Evolutionary conservation across 768 basidiomycete genomes (phyloP), one percentile per base, ranked within the genome.

Genomic region (Coprinopsis sp.): DNA sequence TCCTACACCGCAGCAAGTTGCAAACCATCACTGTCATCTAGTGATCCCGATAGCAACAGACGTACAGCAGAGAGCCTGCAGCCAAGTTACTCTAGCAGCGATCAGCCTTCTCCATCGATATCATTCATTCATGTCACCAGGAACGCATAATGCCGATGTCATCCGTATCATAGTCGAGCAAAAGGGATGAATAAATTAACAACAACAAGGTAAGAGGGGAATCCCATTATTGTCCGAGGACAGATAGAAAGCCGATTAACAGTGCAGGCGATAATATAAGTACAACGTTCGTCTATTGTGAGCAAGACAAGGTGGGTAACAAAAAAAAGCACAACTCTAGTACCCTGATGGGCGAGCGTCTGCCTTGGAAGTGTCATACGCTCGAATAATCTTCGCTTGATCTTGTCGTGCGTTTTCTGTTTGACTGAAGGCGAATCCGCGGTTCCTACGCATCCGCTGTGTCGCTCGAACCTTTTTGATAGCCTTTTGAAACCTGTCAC

Each of bases 391-490:
- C 57, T 81, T 76, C 39, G 87, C 77, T 64, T 97, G 94, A 65
- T 95, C 93, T 67, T 94, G 86, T 52, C 81, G 81, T 22, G 76
- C 73, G 54, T 86, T 87, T 66, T 97, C 94, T 2, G 93, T 96
- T 66, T 97, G 94, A 64, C 88, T 92, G 73, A 99, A 99, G 3
- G 96, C 96, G 62, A 98, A 99, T 3, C 96, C 96, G 38, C 96
- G 83, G 52, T 91, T 96, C 47, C 91, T 78, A 12, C 96, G 85
- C 88, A 98, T 91, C 27, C 96, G 82, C 62, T 99, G 96, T 2
- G 93, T 90, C 0, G 96, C 96, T n/a, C 96, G 82, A 11, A 99
- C 96, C 64, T 99, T 99, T 68, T 97, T 98, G 76, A 99, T 99
- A 13, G 96, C 96, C 63, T 97, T 96, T 66, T 97, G 93, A 70